Evolutionary conservation across 2,329 filamentous ascomycete genomes (phyloP), one percentile per base, ranked within the genome.

Genomic region (Aspergillus jensenii): DNA sequence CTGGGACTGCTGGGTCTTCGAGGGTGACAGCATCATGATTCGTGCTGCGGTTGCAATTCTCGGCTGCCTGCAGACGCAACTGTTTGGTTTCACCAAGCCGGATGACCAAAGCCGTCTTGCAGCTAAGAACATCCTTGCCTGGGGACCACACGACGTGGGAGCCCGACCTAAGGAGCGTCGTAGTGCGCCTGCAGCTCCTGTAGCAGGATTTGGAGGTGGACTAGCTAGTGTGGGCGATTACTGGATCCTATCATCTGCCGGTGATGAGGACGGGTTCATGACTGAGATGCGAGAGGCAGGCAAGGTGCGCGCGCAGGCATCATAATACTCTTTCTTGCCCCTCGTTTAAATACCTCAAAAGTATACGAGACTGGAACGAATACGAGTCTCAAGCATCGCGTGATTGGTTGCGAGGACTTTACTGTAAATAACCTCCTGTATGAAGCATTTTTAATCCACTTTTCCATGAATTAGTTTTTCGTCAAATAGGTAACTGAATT

Each of bases 1-100:
- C 19, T 86, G 84, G 83, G 85, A 87, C 65, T 80, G 86, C 52
- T 85, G 82, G 71, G 80, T 82, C 2, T 84, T 87, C 56, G 85
- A 87, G 68, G 83, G 83, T 31, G 85, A 87, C 60, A 73, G 76
- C 21, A 74, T 78, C 45, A 70, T 80, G 58, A 76, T 80, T 49
- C 76, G 75, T 27, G 71, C 78, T 3, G 78, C 76, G 2, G 75
- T 79, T 37, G 78, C 77, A 2, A 61, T 77, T 27, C 64, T 80
- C 5, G 77, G 78, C 21, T 72, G 74, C 56, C 68, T 80, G 12
- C 76, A 79, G 60, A 51, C 71, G 3, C 78, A 79, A 57, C 57
- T 80, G 1, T 74, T 78, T 50, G 70, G 71, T 4, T 71, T 79
- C 50, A 68, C 67, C 19, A 62, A 67, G 37, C 65, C 71, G 2